These are phyloP conservation scores for Botrytis cinerea DNA, from an alignment of 2,329 filamentous ascomycete species.

Conservation along the genomic window DNA sequence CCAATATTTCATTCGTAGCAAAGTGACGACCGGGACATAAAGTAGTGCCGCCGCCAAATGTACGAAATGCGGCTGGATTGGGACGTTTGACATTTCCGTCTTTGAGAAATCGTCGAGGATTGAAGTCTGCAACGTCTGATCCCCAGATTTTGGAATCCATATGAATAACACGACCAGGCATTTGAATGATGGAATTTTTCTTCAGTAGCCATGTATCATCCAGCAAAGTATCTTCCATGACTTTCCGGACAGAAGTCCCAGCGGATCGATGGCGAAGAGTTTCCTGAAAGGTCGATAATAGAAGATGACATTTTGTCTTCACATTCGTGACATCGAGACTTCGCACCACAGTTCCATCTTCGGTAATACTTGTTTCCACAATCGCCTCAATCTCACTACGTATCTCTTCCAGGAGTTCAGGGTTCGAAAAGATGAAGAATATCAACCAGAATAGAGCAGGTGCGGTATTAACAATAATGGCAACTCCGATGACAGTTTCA, in stretches of 20 bases:
- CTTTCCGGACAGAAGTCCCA: conserved; percentile 44
- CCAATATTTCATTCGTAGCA: conserved; percentile 42
- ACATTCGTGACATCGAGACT: conserved; percentile 16
- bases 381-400: conserved; percentile 31
- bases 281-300: conserved; percentile 48
- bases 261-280: conserved; percentile 43
- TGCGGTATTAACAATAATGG: conserved; percentile 46
- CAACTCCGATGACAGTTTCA: conserved; percentile 47
- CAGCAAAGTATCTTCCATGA: conserved; percentile 43
- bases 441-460: conserved; percentile 42
- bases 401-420: conserved; percentile 37
- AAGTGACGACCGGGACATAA: conserved; percentile 45
- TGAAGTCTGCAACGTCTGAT: conserved; percentile 38
- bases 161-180: conserved; percentile 36
- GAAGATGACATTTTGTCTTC: conserved; percentile 41
- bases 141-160: conserved; percentile 43
- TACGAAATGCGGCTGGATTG: conserved; percentile 40
- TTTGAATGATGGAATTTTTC: conserved; percentile 44
- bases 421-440: conserved; percentile 44
- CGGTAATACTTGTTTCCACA: background rate
- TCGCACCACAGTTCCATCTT: background rate
- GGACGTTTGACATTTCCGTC: conserved; percentile 26
- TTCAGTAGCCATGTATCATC: conserved; percentile 43
- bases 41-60: conserved; percentile 42
- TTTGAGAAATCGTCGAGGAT: conserved; percentile 41